These are phyloP conservation scores for Ustulina deusta DNA, from an alignment of 2,329 filamentous ascomycete genomes.

Conservation along the genomic window DNA sequence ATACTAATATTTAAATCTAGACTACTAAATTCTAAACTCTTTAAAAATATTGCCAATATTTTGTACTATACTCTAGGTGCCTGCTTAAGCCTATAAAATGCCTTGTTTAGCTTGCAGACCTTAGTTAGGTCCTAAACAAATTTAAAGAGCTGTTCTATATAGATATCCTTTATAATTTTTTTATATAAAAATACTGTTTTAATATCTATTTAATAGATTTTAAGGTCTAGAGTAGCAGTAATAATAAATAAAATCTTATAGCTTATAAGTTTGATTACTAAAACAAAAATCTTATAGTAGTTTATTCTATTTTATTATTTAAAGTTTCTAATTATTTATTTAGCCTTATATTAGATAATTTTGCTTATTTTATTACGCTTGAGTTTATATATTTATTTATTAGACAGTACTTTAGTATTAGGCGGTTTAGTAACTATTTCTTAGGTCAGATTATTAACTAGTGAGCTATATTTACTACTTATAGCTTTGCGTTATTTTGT, in stretches of 20 bases:
- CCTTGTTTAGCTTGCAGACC: neutral
- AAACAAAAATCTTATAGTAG: neutral
- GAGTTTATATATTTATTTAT: neutral
- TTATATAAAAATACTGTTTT: too few relatives aligned
- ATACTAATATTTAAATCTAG: neutral
- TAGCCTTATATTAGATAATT: too few relatives aligned
- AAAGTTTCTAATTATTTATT: too few relatives aligned
- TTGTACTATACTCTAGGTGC: too few relatives aligned
- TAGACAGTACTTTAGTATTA: neutral
- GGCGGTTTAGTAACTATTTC: neutral
- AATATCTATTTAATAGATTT: neutral
- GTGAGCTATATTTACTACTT: neutral
- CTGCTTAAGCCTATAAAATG: neutral
- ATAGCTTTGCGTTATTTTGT: too few relatives aligned
- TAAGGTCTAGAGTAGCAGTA: neutral
- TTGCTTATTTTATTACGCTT: too few relatives aligned
- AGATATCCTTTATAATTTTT: neutral
- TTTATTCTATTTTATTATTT: neutral
- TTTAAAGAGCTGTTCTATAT: neutral
- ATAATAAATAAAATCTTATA: neutral
- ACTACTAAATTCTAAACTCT: neutral
- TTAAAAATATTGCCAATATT: too few relatives aligned
- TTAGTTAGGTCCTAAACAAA: neutral
- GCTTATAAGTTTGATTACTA: neutral
- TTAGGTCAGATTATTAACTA: neutral